Conservation (phyloP, 371 early-diverging fungal species). For the Parasitella parasitica region DNA sequence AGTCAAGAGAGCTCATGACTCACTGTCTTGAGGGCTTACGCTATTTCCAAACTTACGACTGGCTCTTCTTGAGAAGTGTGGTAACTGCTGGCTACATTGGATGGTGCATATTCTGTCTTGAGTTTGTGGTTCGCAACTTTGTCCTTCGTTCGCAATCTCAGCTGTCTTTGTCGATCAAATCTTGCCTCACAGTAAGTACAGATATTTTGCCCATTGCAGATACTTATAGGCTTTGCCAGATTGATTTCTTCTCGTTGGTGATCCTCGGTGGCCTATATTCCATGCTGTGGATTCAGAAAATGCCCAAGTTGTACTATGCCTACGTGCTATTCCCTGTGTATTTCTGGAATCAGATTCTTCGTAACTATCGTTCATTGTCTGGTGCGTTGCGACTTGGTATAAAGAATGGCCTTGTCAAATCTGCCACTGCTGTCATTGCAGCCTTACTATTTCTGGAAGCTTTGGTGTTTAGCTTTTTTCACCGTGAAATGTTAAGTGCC, state of each 20-base stretch:
- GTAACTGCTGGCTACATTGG: constrained; percentile 90
- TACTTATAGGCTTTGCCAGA: constrained; percentile 21
- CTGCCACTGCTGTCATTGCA: constrained; percentile 26
- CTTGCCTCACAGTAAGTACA: constrained; percentile 4
- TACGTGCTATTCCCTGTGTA: constrained; percentile 84
- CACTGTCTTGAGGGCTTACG: constrained; percentile 82
- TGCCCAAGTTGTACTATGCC: constrained; percentile 82
- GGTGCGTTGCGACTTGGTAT: constrained; percentile 29
- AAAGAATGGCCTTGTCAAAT: constrained; percentile 1
- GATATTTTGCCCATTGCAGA: neutral
- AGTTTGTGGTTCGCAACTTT: constrained; percentile 65
- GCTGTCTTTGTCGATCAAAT: neutral
- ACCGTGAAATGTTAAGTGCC: constrained; percentile 60
- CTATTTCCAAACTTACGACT: constrained; percentile 95
- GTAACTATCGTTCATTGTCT: constrained; percentile 24
- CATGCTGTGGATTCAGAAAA: constrained; percentile 69
- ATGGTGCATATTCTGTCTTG: constrained; percentile 85
- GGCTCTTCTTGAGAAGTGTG: constrained; percentile 85
- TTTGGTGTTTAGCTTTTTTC: constrained; percentile 78
- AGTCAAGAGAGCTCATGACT: constrained; percentile 60
- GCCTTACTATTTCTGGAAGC: constrained; percentile 64
- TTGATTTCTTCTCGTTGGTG: constrained; percentile 41
- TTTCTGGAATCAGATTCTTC: constrained; percentile 79
- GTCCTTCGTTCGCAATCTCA: constrained; percentile 6
- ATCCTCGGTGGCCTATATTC: constrained; percentile 41